Conservation (phyloP, 495 filamentous ascomycete species). For the Daldinia concentrica region DNA sequence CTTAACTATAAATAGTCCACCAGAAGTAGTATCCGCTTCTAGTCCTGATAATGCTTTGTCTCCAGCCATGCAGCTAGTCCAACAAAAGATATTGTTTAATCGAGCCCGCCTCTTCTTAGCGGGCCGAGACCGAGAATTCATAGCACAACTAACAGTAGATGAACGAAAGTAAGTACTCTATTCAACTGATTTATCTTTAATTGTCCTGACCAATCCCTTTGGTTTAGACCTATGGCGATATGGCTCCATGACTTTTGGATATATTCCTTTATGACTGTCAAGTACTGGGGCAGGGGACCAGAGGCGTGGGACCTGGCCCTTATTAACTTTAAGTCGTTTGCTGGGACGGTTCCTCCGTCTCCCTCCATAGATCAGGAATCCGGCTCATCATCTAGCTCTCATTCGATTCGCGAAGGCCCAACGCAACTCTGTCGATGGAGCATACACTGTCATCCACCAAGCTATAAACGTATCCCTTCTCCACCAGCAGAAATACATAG, state of each 20-base stretch:
- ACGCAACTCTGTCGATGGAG: not conserved
- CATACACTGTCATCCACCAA: not conserved
- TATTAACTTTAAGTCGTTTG: not conserved
- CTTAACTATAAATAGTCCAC: not conserved
- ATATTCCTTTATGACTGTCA: not conserved
- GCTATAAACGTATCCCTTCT: not conserved
- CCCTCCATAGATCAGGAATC: not conserved
- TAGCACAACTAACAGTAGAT: not conserved
- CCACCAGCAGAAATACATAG: not conserved
- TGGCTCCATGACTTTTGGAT: not conserved
- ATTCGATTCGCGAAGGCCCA: not conserved
- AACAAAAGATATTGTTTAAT: not conserved
- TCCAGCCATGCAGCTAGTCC: not conserved
- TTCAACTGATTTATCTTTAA: no score
- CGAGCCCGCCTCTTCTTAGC: not conserved
- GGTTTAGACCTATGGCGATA: not conserved
- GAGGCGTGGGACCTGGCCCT: not conserved
- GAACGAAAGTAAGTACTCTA: not conserved
- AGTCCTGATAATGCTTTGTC: not conserved
- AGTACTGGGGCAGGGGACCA: not conserved
- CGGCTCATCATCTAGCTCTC: not conserved
- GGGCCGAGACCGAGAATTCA: not conserved
- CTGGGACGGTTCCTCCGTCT: not conserved
- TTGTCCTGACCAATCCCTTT: not conserved
- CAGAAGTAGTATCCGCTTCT: not conserved